Base-by-base conservation (phyloP, 2,329 filamentous ascomycete species). In the Fusarium subglutinans region DNA sequence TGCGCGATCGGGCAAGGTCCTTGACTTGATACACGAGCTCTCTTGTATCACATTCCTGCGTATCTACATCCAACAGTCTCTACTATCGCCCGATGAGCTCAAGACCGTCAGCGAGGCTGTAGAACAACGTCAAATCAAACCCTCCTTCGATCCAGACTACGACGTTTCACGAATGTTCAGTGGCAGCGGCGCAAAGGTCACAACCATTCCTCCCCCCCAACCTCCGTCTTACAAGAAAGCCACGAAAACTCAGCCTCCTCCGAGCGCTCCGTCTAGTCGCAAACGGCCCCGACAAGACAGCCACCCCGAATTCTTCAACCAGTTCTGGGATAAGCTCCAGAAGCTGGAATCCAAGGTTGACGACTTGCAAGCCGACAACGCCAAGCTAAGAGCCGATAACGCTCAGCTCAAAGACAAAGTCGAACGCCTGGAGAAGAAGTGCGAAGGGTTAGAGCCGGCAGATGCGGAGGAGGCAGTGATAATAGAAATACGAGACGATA, bases 401-500 rank as follows among this genome's bases (percentile, higher is more conserved):
- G 40, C 40, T 15, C 38, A 53, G 17, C 65, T 67, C 17, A 35
- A 37, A 17, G 65, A 66, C 6, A 53, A 53, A 40, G 24, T 67
- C 5, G 40, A 41, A 3, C 53, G 40, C 10, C 17, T 67, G 40
- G 61, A 67, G 35, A 67, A 66, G 12, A 51, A n/a, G 40, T 38
- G 13, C 8, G 62, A 67, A 22, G 53, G 28, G 4, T 13, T 67
- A 9, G 65, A 67, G 9, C 41, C 54, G 20, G 47, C 35, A 28
- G 65, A 66, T 3, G 24, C 53, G 35, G 65, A 59, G 20, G 61
- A 67, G 38, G 53, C 61, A 33, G 38, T 11, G 6, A 53, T 66
- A 12, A 67, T 67, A 41, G 65, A 67, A 30, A 53, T 67, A 66
- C 53, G 61, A 43, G 65, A 67, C 6, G 65, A 67, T 22, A 67